A percentile compares a stretch with the other conserved stretches of the same genome.
phyloP scores from a whole-genome alignment of 805 yeast genomes.

The Hanseniaspora thailandica region DNA sequence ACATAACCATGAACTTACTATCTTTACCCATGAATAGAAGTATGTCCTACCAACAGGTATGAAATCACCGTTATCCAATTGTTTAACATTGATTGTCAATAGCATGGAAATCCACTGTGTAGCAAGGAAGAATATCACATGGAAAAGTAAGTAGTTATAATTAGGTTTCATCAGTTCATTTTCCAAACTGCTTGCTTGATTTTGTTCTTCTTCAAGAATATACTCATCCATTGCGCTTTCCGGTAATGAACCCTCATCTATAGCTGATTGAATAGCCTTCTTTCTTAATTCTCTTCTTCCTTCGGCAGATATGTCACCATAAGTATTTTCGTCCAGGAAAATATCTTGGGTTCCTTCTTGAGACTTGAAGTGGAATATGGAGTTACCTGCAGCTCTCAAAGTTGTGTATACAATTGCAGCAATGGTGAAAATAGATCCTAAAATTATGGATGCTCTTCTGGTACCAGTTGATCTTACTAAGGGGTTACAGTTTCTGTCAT shows the following conservation, averaged over 20 bases:
- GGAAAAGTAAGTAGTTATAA: constrained; percentile 81
- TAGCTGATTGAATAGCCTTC: constrained; percentile 85
- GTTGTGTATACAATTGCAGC: constrained; percentile 95
- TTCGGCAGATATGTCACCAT: constrained; percentile 35
- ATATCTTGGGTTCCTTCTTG: constrained; percentile 25
- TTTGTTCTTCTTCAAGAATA: constrained; percentile 28
- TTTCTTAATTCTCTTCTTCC: constrained; percentile 61
- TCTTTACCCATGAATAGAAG: constrained; percentile 89
- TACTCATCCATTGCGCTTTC: constrained; percentile 77
- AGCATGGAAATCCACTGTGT: constrained; percentile 94
- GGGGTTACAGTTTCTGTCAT: constrained; percentile 85
- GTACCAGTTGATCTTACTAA: constrained; percentile 80
- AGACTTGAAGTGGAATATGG: constrained; percentile 43
- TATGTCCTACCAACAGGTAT: constrained; percentile 95
- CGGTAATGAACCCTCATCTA: constrained; percentile 90
- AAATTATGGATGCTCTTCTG: constrained; percentile 69
- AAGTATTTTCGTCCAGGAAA: constrained; percentile 20
- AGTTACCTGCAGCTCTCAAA: constrained; percentile 85
- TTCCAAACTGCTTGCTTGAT: constrained; percentile 22
- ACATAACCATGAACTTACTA: constrained; percentile 85
- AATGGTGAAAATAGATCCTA: constrained; percentile 90
- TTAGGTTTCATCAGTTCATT: constrained; percentile 36
- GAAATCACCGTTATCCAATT: constrained; percentile 74
- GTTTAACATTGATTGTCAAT: constrained; percentile 80
- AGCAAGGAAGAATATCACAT: constrained; percentile 81